These are phyloP conservation scores for Wickerhamomyces strasburgensis DNA, from an alignment of 805 yeast genomes.

Conservation along the genomic window DNA sequence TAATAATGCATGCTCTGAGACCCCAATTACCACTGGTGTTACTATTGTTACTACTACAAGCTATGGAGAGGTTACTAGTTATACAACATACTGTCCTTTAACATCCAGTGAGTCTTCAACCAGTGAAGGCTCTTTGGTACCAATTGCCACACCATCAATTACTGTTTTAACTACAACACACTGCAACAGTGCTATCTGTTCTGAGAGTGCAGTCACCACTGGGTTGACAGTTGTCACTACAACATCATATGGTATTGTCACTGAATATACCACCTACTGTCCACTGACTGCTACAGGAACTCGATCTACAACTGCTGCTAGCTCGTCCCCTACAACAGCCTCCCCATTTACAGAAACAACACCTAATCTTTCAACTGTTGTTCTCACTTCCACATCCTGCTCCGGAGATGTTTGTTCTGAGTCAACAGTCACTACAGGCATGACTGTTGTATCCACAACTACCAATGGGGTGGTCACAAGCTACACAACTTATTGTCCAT, in stretches of 20 bases:
- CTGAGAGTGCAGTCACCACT: no score
- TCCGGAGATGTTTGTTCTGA: neutral
- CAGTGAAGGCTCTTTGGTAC: no score
- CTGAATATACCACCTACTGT: no score
- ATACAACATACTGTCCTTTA: constrained; percentile 22
- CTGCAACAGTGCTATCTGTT: no score
- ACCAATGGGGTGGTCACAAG: constrained; percentile 28
- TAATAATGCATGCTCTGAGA: neutral
- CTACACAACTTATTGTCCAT: constrained; percentile 24
- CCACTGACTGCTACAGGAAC: no score
- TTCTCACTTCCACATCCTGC: constrained; percentile 1
- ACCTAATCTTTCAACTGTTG: no score
- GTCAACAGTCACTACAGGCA: constrained; percentile 1
- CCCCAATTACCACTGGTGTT: constrained; percentile 2
- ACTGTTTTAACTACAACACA: no score
- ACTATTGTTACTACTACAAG: constrained; percentile 2
- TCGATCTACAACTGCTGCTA: no score
- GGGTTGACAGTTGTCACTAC: no score
- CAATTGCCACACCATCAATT: no score
- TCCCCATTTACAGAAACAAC: neutral
- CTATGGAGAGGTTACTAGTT: constrained; percentile 29
- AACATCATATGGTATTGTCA: no score
- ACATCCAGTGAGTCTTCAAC: no score
- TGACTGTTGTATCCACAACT: constrained; percentile 2
- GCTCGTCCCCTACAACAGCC: neutral